These are phyloP conservation scores for Hortiboletus campestris DNA, from an alignment of 768 basidiomycete genomes.

Conservation along the genomic window DNA sequence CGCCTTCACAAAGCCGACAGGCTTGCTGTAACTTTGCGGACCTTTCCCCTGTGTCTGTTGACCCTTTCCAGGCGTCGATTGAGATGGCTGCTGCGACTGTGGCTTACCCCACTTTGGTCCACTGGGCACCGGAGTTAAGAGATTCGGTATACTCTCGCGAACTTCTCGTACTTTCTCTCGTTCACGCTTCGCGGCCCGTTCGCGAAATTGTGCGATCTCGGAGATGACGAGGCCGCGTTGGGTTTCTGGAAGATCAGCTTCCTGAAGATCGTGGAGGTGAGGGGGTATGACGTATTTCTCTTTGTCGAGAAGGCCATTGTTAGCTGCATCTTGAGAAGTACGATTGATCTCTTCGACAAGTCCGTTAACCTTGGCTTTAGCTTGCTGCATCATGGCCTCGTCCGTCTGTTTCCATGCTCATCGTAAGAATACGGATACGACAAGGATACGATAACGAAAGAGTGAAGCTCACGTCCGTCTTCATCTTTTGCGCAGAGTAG, in stretches of 20 bases:
- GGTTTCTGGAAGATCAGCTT: conserved; percentile 95
- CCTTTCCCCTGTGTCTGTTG: conserved; percentile 61
- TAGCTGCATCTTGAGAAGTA: conserved; percentile 70
- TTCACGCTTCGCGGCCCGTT: conserved; percentile 88
- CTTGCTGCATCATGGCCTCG: conserved; percentile 59
- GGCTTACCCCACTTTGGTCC: conserved; percentile 78
- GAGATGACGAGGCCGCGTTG: conserved; percentile 89
- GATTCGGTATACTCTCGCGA: conserved; percentile 51
- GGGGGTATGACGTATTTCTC: conserved; percentile 90
- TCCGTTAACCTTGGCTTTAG: conserved; percentile 62
- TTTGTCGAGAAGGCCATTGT: conserved; percentile 71
- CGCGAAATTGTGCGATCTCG: conserved; percentile 95
- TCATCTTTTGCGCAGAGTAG: conserved; percentile 75
- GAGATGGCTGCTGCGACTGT: conserved; percentile 35
- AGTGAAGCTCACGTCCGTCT: conserved; percentile 65
- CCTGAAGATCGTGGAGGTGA: conserved; percentile 95
- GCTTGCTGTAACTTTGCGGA: conserved; percentile 74
- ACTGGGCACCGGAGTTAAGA: conserved; percentile 49
- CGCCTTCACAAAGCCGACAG: conserved; percentile 80
- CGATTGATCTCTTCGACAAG: conserved; percentile 72
- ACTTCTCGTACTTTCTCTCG: conserved; percentile 85
- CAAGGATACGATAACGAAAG: background rate
- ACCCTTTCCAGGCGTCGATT: conserved; percentile 36
- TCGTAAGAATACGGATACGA: background rate
- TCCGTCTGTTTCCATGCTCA: conserved; percentile 51